phyloP scores from a whole-genome alignment of 2,329 filamentous ascomycete genomes.

The Phialophora expanda region DNA sequence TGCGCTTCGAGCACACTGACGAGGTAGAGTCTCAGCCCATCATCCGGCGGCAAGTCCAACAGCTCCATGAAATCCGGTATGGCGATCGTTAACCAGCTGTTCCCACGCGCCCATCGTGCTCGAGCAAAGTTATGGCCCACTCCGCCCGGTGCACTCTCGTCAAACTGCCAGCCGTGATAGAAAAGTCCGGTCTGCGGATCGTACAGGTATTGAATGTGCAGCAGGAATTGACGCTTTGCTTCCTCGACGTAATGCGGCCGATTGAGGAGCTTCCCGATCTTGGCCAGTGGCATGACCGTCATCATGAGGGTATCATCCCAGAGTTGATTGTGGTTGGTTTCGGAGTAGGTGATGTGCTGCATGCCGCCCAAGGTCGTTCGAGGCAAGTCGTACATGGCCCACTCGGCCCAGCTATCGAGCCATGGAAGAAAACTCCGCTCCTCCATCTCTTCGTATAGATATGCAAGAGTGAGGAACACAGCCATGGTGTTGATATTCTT shows the following conservation, averaged over 20 bases:
- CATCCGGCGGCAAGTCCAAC: constrained; percentile 58
- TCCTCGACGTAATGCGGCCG: constrained; percentile 76
- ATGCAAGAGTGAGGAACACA: constrained; percentile 74
- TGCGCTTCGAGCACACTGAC: constrained; percentile 68
- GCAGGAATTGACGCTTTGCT: constrained; percentile 75
- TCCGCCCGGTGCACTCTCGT: constrained; percentile 58
- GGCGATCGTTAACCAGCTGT: constrained; percentile 77
- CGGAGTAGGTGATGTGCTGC: constrained; percentile 76
- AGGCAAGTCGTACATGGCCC: constrained; percentile 77
- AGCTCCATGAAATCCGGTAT: constrained; percentile 81
- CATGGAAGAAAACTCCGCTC: constrained; percentile 74
- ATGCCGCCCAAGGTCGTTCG: constrained; percentile 73
- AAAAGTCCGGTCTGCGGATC: constrained; percentile 74
- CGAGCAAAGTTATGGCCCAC: constrained; percentile 62
- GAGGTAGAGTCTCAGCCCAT: constrained; percentile 63
- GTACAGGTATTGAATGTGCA: constrained; percentile 79
- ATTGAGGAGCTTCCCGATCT: constrained; percentile 74
- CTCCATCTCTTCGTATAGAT: constrained; percentile 75
- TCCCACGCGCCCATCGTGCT: constrained; percentile 62
- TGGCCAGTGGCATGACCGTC: constrained; percentile 79
- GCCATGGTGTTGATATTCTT: constrained; percentile 90
- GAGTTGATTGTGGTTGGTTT: constrained; percentile 73
- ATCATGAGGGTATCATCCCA: constrained; percentile 91
- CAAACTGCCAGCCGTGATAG: constrained; percentile 83
- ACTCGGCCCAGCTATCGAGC: constrained; percentile 81